Base-by-base conservation (phyloP, 1,139 yeast species). In the Kodamaea plutei region DNA sequence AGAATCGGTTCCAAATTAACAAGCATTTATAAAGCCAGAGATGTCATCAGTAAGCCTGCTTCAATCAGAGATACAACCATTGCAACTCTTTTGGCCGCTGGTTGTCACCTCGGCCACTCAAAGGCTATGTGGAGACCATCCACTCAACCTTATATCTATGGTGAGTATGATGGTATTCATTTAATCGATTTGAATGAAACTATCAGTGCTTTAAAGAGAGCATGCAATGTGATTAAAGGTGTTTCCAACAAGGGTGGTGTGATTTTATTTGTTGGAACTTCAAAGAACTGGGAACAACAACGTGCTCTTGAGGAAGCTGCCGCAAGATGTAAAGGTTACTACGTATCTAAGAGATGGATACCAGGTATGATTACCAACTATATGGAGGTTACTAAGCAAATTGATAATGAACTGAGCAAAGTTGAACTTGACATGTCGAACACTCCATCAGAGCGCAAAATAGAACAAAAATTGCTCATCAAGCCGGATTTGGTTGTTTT, bases 361-460 rank as follows among this genome's bases (percentile, higher is more conserved):
- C 96, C 97, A 2, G 98, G 98, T 43, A 84, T 95, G 15, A 70
- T 91, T 44, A 88, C 97, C 29, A 91, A 91, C 60, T 79, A 87
- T 35, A 67, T 79, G 22, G 84, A 80, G 54, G 82, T 85, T 23
- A 76, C 91, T 9, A 70, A 69, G 37, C 95, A 84, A 59, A 79
- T 85, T 34, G 79, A 76, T 49, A 74, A 79, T 62, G 73, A 66
- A 14, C 44, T 39, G 14, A 84, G 79, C 47, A 54, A 58, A 28
- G 47, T 68, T 4, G 69, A 64, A 44, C 48, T 67, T 19, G 66
- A 67, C 42, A 60, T 67, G 61, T 43, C 44, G 30, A 60, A 67
- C 37, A 40, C 43, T 14, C 72, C 79, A 29, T 78, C 93, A 4
- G 71, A 69, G 28, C 72, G 88, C 40, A 61, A 58, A 39, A 60